Percentiles rank a stretch among this genome's conserved stretches.
Conservation (phyloP, 257 asterid genomes). For the Plantago ovata region DNA sequence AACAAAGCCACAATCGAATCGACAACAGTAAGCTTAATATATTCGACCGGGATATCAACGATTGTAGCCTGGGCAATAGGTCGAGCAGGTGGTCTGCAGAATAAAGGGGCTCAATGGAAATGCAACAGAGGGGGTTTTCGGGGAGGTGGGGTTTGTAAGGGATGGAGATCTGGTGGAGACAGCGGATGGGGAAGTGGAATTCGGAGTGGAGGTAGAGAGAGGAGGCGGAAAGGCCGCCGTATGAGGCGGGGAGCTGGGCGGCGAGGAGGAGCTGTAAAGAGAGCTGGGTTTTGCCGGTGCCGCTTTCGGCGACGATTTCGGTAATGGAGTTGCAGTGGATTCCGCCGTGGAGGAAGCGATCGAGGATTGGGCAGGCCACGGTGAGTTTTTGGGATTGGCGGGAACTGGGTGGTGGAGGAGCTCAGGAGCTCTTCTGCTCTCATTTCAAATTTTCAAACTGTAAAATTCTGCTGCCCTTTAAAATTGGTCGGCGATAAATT, state of each 20-base stretch:
- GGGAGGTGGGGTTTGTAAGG: conserved; percentile 35
- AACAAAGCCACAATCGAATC: conserved; percentile 87
- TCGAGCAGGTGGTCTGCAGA: conserved; percentile 84
- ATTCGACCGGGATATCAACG: conserved; percentile 35
- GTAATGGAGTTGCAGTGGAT: conserved; percentile 69
- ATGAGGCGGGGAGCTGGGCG: conserved; percentile 63
- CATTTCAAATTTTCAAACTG: conserved; percentile 29
- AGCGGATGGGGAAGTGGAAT: conserved; percentile 74
- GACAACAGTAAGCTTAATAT: conserved; percentile 61
- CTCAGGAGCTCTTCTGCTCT: conserved; percentile 47
- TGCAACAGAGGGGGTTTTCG: conserved; percentile 37
- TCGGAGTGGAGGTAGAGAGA: conserved; percentile 87
- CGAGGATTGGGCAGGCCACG: conserved; percentile 67
- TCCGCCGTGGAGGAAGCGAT: conserved; percentile 76
- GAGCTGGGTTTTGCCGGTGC: conserved; percentile 91
- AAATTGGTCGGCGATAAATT: no score
- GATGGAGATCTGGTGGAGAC: conserved; percentile 61
- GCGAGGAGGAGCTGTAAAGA: conserved; percentile 84
- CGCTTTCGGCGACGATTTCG: conserved; percentile 86
- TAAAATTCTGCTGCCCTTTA: no score
- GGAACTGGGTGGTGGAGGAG: conserved; percentile 54
- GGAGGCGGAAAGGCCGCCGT: conserved; percentile 73
- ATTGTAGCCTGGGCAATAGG: conserved; percentile 63
- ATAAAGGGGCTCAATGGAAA: conserved; percentile 54
- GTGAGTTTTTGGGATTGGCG: conserved; percentile 42